Base-by-base conservation (phyloP, 1,284 basidiomycete genomes). In the Cutaneotrichosporon sp. region DNA sequence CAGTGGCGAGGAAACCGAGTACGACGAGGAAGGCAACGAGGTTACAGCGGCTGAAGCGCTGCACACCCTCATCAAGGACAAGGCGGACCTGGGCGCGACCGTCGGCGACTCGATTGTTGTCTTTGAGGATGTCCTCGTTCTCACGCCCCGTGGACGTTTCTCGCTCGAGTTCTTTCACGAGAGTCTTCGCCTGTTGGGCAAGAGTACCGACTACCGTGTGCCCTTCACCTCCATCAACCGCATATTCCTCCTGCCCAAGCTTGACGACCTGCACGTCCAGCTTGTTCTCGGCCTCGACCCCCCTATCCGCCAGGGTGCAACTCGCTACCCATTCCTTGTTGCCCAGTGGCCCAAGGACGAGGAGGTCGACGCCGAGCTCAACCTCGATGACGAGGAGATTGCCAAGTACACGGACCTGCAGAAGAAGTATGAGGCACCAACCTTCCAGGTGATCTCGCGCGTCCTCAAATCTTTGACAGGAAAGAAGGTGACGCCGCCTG, bases 201-300 rank as follows among this genome's bases (percentile, higher is more conserved):
- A 97, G 78, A 97, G 91, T 3, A 98, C 98, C 77, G 96, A 99
- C 76, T 98, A 99, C 81, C 96, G 97, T 77, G 90, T 99, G 54
- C 81, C 90, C 23, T 97, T 94, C 76, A 82, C 82, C 39, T 90
- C 87, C 59, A 92, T 98, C 64, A 86, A 88, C 42, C 83, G 84
- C 59, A 78, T 98, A 20, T 99, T 98, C 81, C 80, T 98, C 18
- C 79, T 98, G 4, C 96, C 96, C 30, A 94, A 96, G 71, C 77
- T 81, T 12, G 96, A 98, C 72, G 96, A 98, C 63, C 84, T 91
- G 51, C 96, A 97, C 70, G 87, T 97, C 40, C 80, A 97, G 60
- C 93, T 98, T 68, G 92, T 97, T 58, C 82, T 97, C 62, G 88
- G 88, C 52, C 80, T 97, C 48, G 88, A 86, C 69, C 90, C 84